Evolutionary conservation across 208 protist genomes (phyloP), one percentile per base, ranked within the genome.

Genomic region (Wallacemonas sp.): DNA sequence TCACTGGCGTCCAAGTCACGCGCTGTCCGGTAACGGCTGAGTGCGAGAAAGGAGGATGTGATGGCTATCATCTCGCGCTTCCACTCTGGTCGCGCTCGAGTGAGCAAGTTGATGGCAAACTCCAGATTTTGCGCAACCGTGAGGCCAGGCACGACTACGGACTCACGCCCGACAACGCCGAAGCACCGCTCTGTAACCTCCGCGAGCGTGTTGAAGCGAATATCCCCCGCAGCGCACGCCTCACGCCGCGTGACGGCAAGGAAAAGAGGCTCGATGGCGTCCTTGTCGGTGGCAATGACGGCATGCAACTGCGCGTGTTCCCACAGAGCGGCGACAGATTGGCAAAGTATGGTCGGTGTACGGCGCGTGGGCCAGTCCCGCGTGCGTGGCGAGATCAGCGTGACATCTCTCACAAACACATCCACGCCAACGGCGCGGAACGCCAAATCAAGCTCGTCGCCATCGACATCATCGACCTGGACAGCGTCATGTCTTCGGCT

Each of bases 41-140:
- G 62, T n/a, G 49, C 63, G 22, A 78, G 73, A 45, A 91, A 82
- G 14, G 67, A 55, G 1, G 76, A 62, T 1, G 67, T 65, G 2
- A 72, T 69, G 16, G 68, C 26, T 36, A 91, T 75, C 62, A 84
- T 66, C 41, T 65, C 55, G 5, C 65, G 57, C 45, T 75, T 81
- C 74, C 72, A 74, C 22, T 67, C 52, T 18, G 65, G 65, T 45
- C 36, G 70, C 22, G 73, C 77, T 25, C 66, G 67, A 33, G 74
- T 79, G 28, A 80, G 67, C 45, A 91, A 78, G 29, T 77, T 70
- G 55, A 86, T 64, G 26, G 79, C 79, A 61, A 84, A 86, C 57
- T 72, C 71, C 42, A 91, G 68, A 41, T 87, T 86, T 26, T 79
- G 65, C 39, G 64, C 52, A 8, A 91, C 84, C 31, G 78, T 76